A percentile compares a stretch with the other conserved stretches of the same genome.
Evolutionary conservation across 108 stramenopile genomes (phyloP).

Genomic region (Pelagomonas calceolata): DNA sequence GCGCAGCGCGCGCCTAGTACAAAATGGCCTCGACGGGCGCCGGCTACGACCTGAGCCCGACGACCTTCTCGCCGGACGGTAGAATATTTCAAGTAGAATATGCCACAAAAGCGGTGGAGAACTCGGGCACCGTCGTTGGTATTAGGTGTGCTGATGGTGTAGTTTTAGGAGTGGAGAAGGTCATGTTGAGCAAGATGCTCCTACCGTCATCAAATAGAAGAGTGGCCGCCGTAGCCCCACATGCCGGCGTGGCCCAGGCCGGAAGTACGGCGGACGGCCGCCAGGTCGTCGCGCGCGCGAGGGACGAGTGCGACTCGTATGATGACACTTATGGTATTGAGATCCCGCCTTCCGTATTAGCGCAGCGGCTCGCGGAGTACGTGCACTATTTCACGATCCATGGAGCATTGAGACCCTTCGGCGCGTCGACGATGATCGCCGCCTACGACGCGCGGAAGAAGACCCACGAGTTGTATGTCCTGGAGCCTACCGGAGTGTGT

Average conservation of each 20-base stretch:
- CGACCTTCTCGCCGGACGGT: slow-evolving; percentile 95
- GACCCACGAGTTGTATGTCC: slow-evolving; percentile 68
- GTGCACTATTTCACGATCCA: slow-evolving; percentile 97
- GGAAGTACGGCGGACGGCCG: slow-evolving; percentile 88
- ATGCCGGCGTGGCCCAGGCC: slow-evolving; percentile 67
- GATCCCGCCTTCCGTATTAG: slow-evolving; percentile 66
- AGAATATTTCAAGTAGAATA: slow-evolving; percentile 94
- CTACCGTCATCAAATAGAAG: slow-evolving; percentile 55
- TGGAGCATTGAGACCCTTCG: slow-evolving; percentile 91
- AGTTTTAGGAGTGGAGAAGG: slow-evolving; percentile 88
- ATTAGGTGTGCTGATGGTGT: slow-evolving; percentile 89
- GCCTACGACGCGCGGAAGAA: slow-evolving; percentile 76
- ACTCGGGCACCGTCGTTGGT: slow-evolving; percentile 84
- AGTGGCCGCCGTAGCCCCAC: slow-evolving; percentile 59
- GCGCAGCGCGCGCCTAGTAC: too few species aligned
- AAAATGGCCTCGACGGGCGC: slow-evolving; percentile 1
- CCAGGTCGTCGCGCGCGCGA: slow-evolving; percentile 75
- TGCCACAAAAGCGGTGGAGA: slow-evolving; percentile 79
- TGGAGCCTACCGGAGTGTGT: slow-evolving; percentile 81
- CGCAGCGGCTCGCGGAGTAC: slow-evolving; percentile 72
- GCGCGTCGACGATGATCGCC: slow-evolving; percentile 67
- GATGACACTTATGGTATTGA: slow-evolving; percentile 66
- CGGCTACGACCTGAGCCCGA: slow-evolving; percentile 79
- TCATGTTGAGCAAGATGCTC: slow-evolving; percentile 77
- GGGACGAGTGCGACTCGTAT: slow-evolving; percentile 76